Evolutionary conservation across 257 asterid genomes (phyloP).

Genomic region (Solanum tarapatanum): DNA sequence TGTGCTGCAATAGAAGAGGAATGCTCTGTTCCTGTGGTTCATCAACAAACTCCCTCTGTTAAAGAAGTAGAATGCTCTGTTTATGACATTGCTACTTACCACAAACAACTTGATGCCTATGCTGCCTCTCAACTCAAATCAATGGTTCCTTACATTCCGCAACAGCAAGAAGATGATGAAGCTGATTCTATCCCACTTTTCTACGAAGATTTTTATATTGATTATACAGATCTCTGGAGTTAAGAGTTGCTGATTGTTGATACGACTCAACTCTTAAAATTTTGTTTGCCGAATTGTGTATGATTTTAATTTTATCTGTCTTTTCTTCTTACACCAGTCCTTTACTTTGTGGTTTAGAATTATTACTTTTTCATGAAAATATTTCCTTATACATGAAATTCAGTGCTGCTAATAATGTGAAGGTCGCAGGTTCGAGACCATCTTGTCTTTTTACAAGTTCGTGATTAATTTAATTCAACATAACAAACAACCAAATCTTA

Average conservation of each 20-base stretch:
- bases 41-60: neutral
- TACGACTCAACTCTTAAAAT: too few species aligned
- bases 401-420: slow-evolving; percentile 16
- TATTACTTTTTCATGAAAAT: too few species aligned
- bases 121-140: neutral
- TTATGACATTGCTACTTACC: neutral
- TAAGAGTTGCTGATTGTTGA: neutral
- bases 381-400: too few species aligned
- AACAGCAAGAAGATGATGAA: neutral
- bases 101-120: neutral
- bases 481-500: too few species aligned
- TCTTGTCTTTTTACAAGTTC: too few species aligned
- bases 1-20: too few species aligned
- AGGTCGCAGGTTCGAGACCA: slow-evolving; percentile 35
- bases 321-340: too few species aligned
- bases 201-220: neutral
- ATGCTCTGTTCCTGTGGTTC: too few species aligned
- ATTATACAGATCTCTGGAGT: neutral
- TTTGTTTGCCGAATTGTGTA: too few species aligned
- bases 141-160: neutral
- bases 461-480: too few species aligned
- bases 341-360: neutral
- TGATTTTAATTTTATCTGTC: too few species aligned
- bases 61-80: neutral
- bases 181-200: neutral